Evolutionary conservation across 2,329 filamentous ascomycete species (phyloP).

Genomic region (Pseudocercospora fijiensis): DNA sequence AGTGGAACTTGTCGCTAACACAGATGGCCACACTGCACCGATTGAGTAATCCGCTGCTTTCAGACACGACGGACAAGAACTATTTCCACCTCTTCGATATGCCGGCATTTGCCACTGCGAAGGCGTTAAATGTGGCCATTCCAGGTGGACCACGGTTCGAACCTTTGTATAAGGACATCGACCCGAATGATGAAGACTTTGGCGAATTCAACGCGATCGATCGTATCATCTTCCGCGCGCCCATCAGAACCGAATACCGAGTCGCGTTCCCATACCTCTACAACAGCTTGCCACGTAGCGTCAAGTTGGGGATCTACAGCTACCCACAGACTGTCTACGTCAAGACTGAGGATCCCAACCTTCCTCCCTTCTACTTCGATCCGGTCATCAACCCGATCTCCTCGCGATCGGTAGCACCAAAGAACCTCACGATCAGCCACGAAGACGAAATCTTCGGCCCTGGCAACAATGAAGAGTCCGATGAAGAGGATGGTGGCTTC

Average conservation of each 20-base stretch:
- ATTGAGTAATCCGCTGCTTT: slow-evolving; percentile 84
- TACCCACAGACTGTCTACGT: slow-evolving; percentile 91
- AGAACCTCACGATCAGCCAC: slow-evolving; percentile 86
- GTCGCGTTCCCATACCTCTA: slow-evolving; percentile 94
- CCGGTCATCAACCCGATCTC: slow-evolving; percentile 98
- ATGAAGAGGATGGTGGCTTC: slow-evolving; percentile 56
- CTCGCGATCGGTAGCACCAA: slow-evolving; percentile 86
- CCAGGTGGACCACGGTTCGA: slow-evolving; percentile 97
- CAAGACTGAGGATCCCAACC: slow-evolving; percentile 77
- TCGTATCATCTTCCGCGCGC: slow-evolving; percentile 94
- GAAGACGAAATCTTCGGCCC: slow-evolving; percentile 90
- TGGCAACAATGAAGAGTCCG: slow-evolving; percentile 78
- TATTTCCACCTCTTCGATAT: slow-evolving; percentile 98
- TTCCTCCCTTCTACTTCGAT: slow-evolving; percentile 97
- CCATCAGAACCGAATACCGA: slow-evolving; percentile 91
- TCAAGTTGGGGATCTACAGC: slow-evolving; percentile 90
- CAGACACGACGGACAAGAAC: slow-evolving; percentile 91
- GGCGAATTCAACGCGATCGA: slow-evolving; percentile 99
- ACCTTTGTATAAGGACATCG: slow-evolving; percentile 95
- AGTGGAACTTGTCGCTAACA: slow-evolving; percentile 86
- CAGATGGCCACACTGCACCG: slow-evolving; percentile 97
- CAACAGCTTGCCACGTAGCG: slow-evolving; percentile 92
- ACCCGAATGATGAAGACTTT: slow-evolving; percentile 98
- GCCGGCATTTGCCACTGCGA: slow-evolving; percentile 91
- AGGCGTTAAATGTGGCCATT: slow-evolving; percentile 93